A percentile compares a stretch with the other conserved stretches of the same genome.
Conservation (phyloP, 805 yeast genomes). For the Kuraishia ogatae region DNA sequence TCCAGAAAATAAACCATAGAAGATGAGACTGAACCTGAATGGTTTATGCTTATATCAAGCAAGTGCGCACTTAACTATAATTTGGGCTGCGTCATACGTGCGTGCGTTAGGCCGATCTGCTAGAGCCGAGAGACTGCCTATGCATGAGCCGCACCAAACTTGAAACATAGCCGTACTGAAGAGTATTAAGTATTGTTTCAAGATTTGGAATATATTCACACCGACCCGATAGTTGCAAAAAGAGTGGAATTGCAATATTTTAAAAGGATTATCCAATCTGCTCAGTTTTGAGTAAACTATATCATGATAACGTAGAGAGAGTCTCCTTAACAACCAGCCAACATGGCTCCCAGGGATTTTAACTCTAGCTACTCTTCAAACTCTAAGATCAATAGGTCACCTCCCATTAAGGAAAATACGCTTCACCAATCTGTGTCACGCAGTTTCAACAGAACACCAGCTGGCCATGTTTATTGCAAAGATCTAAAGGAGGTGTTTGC, state of each 20-base stretch:
- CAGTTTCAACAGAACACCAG: conserved; percentile 40
- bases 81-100: background rate
- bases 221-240: background rate
- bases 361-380: background rate
- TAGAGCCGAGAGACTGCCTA: background rate
- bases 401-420: conserved; percentile 8
- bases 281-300: too few species aligned
- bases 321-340: too few species aligned
- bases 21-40: too few species aligned
- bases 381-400: background rate
- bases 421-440: conserved; percentile 34
- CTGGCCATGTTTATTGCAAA: conserved; percentile 41
- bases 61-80: background rate
- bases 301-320: too few species aligned
- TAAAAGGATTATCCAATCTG: too few species aligned
- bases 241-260: background rate
- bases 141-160: background rate
- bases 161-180: background rate
- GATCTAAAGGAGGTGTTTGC: conserved; percentile 58
- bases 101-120: background rate
- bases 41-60: too few species aligned
- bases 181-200: background rate
- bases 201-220: too few species aligned
- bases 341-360: background rate
- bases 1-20: too few species aligned